Percentiles rank a stretch among this genome's conserved stretches.
Evolutionary conservation across 2,329 filamentous ascomycete species (phyloP).

Genomic region (Cladosporium cucumerinum): DNA sequence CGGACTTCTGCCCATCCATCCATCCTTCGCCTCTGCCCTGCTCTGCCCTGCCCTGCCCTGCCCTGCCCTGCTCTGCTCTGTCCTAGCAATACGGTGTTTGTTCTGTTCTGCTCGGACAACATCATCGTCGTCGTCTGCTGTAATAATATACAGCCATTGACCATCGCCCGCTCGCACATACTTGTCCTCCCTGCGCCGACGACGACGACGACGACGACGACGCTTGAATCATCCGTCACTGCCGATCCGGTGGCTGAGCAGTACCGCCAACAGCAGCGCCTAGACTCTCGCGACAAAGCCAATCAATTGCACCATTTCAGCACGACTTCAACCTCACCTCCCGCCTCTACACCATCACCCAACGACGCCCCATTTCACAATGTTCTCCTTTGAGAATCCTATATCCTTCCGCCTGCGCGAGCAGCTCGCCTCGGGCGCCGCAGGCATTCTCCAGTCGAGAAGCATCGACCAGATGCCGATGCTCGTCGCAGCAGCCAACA

Average conservation of each 20-base stretch:
- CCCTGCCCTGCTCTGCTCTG: not conserved
- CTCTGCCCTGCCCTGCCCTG: not conserved
- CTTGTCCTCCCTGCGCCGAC: not conserved
- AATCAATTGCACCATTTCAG: not conserved
- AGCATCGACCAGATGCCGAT: slow-evolving; percentile 28
- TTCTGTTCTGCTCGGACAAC: not conserved
- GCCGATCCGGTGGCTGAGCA: slow-evolving; percentile 3
- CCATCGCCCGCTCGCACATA: not conserved
- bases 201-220: not conserved
- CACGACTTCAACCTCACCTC: not conserved
- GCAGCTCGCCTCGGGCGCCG: slow-evolving; percentile 23
- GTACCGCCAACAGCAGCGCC: not conserved
- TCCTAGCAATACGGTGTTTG: no score
- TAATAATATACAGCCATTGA: not conserved
- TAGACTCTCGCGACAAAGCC: not conserved
- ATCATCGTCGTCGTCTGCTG: not conserved
- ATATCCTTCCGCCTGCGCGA: slow-evolving; percentile 41
- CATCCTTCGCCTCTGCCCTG: not conserved
- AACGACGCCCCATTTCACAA: not conserved
- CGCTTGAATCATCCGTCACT: not conserved
- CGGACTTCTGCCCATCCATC: slow-evolving; percentile 2
- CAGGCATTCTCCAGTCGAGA: slow-evolving; percentile 40
- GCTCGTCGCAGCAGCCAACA: slow-evolving; percentile 31
- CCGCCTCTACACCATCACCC: not conserved
- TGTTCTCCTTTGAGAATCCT: slow-evolving; percentile 11